Evolutionary conservation across 2,329 filamentous ascomycete genomes (phyloP).

Genomic region (Peltaster fructicola): DNA sequence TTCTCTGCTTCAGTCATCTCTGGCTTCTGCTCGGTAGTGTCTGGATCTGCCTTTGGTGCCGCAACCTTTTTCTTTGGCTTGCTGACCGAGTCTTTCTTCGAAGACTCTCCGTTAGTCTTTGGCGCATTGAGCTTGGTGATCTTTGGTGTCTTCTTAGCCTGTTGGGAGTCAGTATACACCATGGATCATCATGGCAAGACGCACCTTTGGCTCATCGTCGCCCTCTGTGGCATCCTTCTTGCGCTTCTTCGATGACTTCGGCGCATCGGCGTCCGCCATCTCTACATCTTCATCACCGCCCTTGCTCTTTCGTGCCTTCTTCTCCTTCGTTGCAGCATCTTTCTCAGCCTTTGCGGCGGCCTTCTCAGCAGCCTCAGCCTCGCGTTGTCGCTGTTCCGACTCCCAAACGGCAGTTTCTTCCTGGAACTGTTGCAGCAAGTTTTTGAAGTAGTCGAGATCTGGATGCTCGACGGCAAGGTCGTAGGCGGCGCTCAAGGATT

Average conservation of each 20-base stretch:
- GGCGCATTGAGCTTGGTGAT: slow-evolving; percentile 28
- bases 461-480: slow-evolving; percentile 62
- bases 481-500: slow-evolving; percentile 64
- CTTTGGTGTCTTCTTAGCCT: slow-evolving; percentile 34
- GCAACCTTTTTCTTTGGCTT: slow-evolving; percentile 42
- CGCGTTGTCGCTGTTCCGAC: slow-evolving; percentile 18
- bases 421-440: slow-evolving; percentile 46
- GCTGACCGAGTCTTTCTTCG: slow-evolving; percentile 21
- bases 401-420: slow-evolving; percentile 22
- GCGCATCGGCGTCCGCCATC: slow-evolving; percentile 46
- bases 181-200: slow-evolving; percentile 2
- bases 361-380: slow-evolving; percentile 20
- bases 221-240: slow-evolving; percentile 52
- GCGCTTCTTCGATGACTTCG: slow-evolving; percentile 54
- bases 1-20: slow-evolving; percentile 37
- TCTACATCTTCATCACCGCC: slow-evolving; percentile 26
- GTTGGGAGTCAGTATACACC: slow-evolving; percentile 12
- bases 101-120: slow-evolving; percentile 22
- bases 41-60: slow-evolving; percentile 30
- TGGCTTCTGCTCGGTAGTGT: slow-evolving; percentile 41
- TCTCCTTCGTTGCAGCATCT: slow-evolving; percentile 30
- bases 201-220: slow-evolving; percentile 50
- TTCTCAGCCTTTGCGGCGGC: slow-evolving; percentile 25
- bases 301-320: slow-evolving; percentile 18
- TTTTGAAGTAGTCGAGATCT: slow-evolving; percentile 67